phyloP scores from a whole-genome alignment of 495 filamentous ascomycete genomes.

The Astrocystis sublimbata region DNA sequence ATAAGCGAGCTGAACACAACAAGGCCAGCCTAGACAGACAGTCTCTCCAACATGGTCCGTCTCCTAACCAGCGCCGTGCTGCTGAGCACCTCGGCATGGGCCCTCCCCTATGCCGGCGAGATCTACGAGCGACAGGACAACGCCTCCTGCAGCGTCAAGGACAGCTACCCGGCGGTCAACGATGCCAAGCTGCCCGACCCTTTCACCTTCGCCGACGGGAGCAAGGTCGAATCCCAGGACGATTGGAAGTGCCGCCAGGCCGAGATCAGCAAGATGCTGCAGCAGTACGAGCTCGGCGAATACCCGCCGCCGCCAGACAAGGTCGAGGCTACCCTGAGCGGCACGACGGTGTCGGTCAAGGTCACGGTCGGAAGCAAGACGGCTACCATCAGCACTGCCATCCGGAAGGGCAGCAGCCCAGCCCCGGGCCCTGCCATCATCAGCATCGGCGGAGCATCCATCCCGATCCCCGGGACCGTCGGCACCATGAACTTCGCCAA shows the following conservation, averaged over 20 bases:
- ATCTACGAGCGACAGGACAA: conserved; percentile 46
- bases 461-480: conserved; percentile 51
- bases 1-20: conserved; percentile 19
- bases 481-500: conserved; percentile 53
- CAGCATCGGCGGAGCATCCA: conserved; percentile 44
- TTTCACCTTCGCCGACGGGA: conserved; percentile 49
- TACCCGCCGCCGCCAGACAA: conserved; percentile 47
- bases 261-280: conserved; percentile 53
- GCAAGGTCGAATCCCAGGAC: conserved; percentile 45
- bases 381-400: conserved; percentile 46
- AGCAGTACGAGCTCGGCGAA: conserved; percentile 54
- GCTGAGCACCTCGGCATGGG: conserved; percentile 41
- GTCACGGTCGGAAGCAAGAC: conserved; percentile 47
- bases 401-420: conserved; percentile 39
- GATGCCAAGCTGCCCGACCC: conserved; percentile 53
- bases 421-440: conserved; percentile 52
- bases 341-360: conserved; percentile 42
- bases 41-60: conserved; percentile 41
- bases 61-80: conserved; percentile 41
- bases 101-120: conserved; percentile 39
- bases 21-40: conserved; percentile 3
- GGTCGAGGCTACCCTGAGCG: conserved; percentile 31
- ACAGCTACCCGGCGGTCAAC: conserved; percentile 31
- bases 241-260: conserved; percentile 53
- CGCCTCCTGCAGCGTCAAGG: conserved; percentile 31